Percentiles rank a stretch among this genome's conserved stretches.
Conservation (phyloP, 495 filamentous ascomycete genomes). For the Extremus antarcticus region DNA sequence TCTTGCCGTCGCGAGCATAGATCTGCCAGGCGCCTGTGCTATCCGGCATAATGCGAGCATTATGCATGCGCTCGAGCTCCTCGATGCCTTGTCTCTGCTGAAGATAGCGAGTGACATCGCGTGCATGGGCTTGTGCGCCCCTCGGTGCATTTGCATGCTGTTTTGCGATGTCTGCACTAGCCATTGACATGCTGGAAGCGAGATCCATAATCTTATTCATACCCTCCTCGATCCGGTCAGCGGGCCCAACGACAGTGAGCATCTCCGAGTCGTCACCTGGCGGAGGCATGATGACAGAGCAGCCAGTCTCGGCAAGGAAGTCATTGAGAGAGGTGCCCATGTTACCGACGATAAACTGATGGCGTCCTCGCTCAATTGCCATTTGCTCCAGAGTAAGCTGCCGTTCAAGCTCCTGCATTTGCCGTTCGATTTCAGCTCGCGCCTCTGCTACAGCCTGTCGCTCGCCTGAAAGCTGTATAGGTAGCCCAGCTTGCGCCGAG, state of each 20-base stretch:
- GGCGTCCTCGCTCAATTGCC: constrained; percentile 63
- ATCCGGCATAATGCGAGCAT: constrained; percentile 72
- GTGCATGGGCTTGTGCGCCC: constrained; percentile 64
- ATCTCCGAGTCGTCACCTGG: constrained; percentile 63
- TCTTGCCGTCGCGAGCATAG: constrained; percentile 74
- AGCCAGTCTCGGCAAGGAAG: constrained; percentile 84
- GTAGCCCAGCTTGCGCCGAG: constrained; percentile 49
- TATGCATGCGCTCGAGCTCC: constrained; percentile 62
- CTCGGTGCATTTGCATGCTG: constrained; percentile 63
- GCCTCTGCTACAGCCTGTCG: constrained; percentile 70
- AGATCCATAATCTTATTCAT: constrained; percentile 71
- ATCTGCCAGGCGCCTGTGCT: constrained; percentile 65
- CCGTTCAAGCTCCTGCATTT: constrained; percentile 58
- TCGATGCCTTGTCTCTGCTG: constrained; percentile 64
- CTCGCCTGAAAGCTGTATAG: constrained; percentile 80
- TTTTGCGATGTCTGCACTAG: constrained; percentile 63
- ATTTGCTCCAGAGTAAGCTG: constrained; percentile 61
- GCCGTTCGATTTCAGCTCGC: constrained; percentile 64
- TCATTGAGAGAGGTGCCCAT: constrained; percentile 65
- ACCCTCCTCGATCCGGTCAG: constrained; percentile 57
- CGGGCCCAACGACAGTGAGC: constrained; percentile 72
- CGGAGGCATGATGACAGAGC: constrained; percentile 70
- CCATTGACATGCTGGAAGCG: constrained; percentile 68
- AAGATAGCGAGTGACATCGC: constrained; percentile 74
- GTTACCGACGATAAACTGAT: constrained; percentile 85